A percentile compares a stretch with the other conserved stretches of the same genome.
Evolutionary conservation across 805 yeast species (phyloP).

Genomic region (Myxozyma sirexii): DNA sequence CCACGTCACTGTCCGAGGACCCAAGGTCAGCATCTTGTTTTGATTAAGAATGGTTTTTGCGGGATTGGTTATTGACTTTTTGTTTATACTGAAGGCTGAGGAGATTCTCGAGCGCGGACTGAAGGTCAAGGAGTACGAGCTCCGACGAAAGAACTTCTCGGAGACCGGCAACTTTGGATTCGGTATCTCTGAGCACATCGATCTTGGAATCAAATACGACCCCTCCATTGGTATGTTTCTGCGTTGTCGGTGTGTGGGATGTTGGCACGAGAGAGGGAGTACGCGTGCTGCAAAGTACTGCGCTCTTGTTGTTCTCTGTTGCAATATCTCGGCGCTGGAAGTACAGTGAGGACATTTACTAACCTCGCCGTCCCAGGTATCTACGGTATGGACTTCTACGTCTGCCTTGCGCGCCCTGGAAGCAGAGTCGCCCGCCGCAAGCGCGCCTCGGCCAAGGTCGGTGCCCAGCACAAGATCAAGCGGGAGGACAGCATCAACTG

Average conservation of each 20-base stretch:
- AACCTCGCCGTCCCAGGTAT: conserved; percentile 66
- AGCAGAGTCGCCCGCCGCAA: conserved; percentile 93
- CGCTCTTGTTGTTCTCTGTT: too few species aligned
- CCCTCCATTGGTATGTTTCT: conserved; percentile 66
- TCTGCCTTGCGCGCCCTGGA: conserved; percentile 99
- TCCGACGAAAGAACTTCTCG: conserved; percentile 91
- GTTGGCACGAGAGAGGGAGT: too few species aligned
- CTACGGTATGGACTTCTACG: conserved; percentile 99
- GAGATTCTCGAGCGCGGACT: conserved; percentile 99
- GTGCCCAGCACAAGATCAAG: conserved; percentile 88
- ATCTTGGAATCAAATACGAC: conserved; percentile 99
- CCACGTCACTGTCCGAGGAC: conserved; percentile 99
- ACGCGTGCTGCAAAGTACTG: too few species aligned
- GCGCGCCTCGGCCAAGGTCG: conserved; percentile 86
- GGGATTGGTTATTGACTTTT: background rate
- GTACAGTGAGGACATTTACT: too few species aligned
- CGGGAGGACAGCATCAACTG: conserved; percentile 94
- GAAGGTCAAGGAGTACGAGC: conserved; percentile 99
- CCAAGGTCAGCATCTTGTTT: conserved; percentile 55
- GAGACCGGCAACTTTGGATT: conserved; percentile 99
- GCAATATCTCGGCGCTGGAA: too few species aligned
- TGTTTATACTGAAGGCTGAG: conserved; percentile 62
- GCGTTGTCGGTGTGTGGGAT: too few species aligned
- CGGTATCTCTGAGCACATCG: conserved; percentile 99
- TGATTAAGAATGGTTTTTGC: background rate